Evolutionary conservation across 768 basidiomycete genomes (phyloP).

Genomic region (Multifurca ochricompacta): DNA sequence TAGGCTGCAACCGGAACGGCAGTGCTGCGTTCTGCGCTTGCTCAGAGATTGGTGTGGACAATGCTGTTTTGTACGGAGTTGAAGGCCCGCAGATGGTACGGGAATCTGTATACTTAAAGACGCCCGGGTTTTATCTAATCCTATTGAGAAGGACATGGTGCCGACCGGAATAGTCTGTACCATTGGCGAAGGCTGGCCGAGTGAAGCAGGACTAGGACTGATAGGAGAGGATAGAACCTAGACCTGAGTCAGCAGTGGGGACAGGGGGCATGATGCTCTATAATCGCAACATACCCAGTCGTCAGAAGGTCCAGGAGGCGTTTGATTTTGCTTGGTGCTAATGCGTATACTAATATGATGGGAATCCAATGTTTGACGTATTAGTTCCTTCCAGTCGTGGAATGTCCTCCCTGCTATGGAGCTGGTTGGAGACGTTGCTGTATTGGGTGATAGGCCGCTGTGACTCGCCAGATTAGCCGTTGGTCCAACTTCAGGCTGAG

Average conservation of each 20-base stretch:
- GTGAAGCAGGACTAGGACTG: not conserved
- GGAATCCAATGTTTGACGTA: not conserved
- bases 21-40: not conserved
- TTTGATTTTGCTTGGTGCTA: not conserved
- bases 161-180: no score
- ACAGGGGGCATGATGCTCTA: not conserved
- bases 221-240: not conserved
- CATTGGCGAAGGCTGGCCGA: no score
- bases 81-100: not conserved
- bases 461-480: not conserved
- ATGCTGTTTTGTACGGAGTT: not conserved
- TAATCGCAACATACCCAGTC: not conserved
- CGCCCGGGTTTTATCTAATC: no score
- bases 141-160: no score
- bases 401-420: not conserved
- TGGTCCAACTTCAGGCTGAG: no score
- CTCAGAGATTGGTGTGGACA: not conserved
- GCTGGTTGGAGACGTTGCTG: not conserved
- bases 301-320: not conserved
- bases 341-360: not conserved
- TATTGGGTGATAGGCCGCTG: not conserved
- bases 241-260: not conserved
- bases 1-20: not conserved
- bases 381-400: slow-evolving; percentile 2
- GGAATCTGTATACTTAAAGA: no score